Percentiles rank a stretch among this genome's conserved stretches.
Conservation (phyloP, 345 rosid species). For the Eucalyptus coolabah region DNA sequence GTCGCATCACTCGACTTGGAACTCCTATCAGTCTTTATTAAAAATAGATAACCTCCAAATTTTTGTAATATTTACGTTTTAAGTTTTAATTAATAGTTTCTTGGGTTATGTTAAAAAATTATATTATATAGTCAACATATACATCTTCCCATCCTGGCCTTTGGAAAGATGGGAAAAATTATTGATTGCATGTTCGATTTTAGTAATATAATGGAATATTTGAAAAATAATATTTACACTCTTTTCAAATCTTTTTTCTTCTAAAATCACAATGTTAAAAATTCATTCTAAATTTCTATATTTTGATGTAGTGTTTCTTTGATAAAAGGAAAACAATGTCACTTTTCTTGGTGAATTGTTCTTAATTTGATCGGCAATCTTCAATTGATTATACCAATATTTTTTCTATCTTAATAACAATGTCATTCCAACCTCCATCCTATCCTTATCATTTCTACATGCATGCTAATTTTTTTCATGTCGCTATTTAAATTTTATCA, state of each 20-base stretch:
- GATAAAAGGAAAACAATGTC: not conserved
- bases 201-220: too few relatives aligned
- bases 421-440: too few relatives aligned
- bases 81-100: not conserved
- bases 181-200: too few relatives aligned
- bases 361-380: too few relatives aligned
- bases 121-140: not conserved
- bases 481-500: too few relatives aligned
- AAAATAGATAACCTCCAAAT: not conserved
- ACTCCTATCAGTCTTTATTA: not conserved
- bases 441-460: too few relatives aligned
- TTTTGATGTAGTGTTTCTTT: not conserved
- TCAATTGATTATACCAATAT: not conserved
- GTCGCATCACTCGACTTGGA: not conserved
- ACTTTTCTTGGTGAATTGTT: not conserved
- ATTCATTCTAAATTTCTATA: not conserved
- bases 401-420: not conserved
- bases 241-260: not conserved
- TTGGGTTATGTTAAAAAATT: not conserved
- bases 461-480: not conserved
- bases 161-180: too few relatives aligned
- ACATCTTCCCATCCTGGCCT: not conserved
- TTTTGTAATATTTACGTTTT: not conserved
- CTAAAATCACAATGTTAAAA: not conserved
- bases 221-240: too few relatives aligned